Evolutionary conservation across 2,329 filamentous ascomycete species (phyloP), one percentile per base, ranked within the genome.

Genomic region (Pseudocercospora musae): DNA sequence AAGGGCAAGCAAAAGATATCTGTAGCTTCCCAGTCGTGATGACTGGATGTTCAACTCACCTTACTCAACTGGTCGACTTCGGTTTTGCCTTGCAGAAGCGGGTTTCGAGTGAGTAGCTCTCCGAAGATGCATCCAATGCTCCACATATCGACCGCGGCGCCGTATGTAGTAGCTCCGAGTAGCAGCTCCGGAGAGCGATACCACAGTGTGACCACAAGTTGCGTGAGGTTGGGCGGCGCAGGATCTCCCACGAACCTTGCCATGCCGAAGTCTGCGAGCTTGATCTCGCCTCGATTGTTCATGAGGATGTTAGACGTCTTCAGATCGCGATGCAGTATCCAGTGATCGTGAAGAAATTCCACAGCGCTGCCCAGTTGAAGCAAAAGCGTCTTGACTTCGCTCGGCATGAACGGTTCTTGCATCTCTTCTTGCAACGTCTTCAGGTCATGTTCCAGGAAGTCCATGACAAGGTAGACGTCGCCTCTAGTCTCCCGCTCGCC

Each of bases 181-280:
- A 99, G 84, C 10, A 98, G 84, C 77, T 98, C 95, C 0, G 95
- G 95, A 0, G 91, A 85, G 60, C 95, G 90, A 76, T 99, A 99
- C 95, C 95, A 99, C 6, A 99, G 84, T 6, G 95, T 99, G 18
- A 98, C 94, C 65, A 99, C 95, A 52, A 98, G 85, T 74, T 94
- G 90, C 2, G 95, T 98, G 63, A 98, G 84, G 66, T 90, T 89
- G 1, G 87, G 84, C 4, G 82, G 81, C 0, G 87, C 82, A 3
- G 94, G 92, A 69, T 91, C 87, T 56, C 90, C 90, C 60, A 90
- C 90, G 78, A 95, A 95, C 27, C 95, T 86, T 3, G 95, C 94
- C 92, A 99, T 97, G 76, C 95, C 95, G 74, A 99, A 99, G 78
- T 99, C 95, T 63, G 95, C 95, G 67, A 99, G 89, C 78, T 97